These are phyloP conservation scores for Rutstroemia sp. DNA, from an alignment of 2,329 filamentous ascomycete species.

Conservation along the genomic window DNA sequence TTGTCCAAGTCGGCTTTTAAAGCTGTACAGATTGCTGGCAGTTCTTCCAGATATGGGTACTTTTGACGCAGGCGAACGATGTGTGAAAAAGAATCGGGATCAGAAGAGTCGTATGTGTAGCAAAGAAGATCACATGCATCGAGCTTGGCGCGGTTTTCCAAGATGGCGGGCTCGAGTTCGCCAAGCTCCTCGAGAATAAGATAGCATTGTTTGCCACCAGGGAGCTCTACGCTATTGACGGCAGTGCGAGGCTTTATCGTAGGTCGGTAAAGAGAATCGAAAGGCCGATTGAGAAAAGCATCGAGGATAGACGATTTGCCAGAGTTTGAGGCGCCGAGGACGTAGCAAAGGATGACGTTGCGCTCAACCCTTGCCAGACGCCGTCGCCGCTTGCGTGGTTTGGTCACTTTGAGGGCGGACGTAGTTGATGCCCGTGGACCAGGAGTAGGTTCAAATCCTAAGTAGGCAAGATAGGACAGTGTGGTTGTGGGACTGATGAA, in stretches of 20 bases:
- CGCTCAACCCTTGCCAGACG: slow-evolving; percentile 81
- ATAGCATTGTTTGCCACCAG: slow-evolving; percentile 94
- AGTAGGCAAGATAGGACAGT: slow-evolving; percentile 88
- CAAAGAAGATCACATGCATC: slow-evolving; percentile 91
- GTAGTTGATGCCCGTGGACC: slow-evolving; percentile 72
- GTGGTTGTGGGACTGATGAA: slow-evolving; percentile 94
- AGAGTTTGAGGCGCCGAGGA: slow-evolving; percentile 76
- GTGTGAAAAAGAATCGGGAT: slow-evolving; percentile 91
- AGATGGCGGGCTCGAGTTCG: slow-evolving; percentile 86
- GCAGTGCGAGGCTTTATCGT: slow-evolving; percentile 92
- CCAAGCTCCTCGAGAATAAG: slow-evolving; percentile 92
- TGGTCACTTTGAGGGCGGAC: slow-evolving; percentile 84
- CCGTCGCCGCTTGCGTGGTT: slow-evolving; percentile 76
- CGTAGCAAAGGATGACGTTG: slow-evolving; percentile 90
- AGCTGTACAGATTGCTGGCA: slow-evolving; percentile 87
- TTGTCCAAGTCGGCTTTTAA: slow-evolving; percentile 95
- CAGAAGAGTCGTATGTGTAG: slow-evolving; percentile 94
- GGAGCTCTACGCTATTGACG: slow-evolving; percentile 93
- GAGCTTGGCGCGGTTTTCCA: slow-evolving; percentile 85
- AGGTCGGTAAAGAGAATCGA: slow-evolving; percentile 75
- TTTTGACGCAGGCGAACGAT: slow-evolving; percentile 74
- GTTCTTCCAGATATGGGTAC: slow-evolving; percentile 76
- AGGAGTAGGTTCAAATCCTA: slow-evolving; percentile 82
- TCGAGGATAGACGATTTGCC: slow-evolving; percentile 90
- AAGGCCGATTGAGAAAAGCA: slow-evolving; percentile 83